These are phyloP conservation scores for Venturia pyrina DNA, from an alignment of 2,329 filamentous ascomycete genomes.

Conservation along the genomic window DNA sequence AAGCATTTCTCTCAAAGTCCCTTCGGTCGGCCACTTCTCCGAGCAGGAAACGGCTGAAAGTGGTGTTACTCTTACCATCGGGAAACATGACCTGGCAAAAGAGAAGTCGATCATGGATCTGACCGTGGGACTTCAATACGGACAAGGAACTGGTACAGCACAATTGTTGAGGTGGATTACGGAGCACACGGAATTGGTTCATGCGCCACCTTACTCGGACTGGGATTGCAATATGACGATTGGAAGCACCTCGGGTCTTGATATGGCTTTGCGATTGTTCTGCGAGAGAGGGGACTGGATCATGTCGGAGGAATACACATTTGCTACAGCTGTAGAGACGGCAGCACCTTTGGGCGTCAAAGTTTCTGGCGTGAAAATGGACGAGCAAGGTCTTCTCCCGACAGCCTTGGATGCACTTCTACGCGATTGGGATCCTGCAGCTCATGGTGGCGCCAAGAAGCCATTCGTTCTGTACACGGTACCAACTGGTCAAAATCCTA, in stretches of 20 bases:
- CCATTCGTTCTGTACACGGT: constrained; percentile 62
- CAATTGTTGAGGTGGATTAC: constrained; percentile 86
- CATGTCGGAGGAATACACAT: constrained; percentile 85
- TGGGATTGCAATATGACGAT: constrained; percentile 79
- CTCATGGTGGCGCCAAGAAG: constrained; percentile 45
- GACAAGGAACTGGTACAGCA: constrained; percentile 72
- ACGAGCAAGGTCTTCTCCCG: constrained; percentile 55
- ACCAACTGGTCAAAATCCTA: constrained; percentile 82
- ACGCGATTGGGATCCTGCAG: constrained; percentile 51
- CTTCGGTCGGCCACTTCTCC: constrained; percentile 57
- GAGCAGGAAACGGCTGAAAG: constrained; percentile 51
- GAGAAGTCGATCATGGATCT: constrained; percentile 61
- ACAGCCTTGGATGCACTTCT: constrained; percentile 53
- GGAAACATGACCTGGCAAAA: constrained; percentile 72
- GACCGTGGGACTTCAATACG: constrained; percentile 85
- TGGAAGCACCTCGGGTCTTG: constrained; percentile 77
- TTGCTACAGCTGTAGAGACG: constrained; percentile 64
- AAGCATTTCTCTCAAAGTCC: constrained; percentile 63
- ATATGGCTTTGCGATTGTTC: constrained; percentile 76
- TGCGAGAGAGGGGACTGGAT: constrained; percentile 66
- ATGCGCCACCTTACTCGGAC: constrained; percentile 77
- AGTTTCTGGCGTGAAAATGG: constrained; percentile 53
- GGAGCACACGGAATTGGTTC: constrained; percentile 89
- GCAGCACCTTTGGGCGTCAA: constrained; percentile 53
- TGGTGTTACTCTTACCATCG: constrained; percentile 54